A percentile compares a stretch with the other conserved stretches of the same genome.
Conservation (phyloP, 176 grass and related monocot genomes). For the Otatea glauca region DNA sequence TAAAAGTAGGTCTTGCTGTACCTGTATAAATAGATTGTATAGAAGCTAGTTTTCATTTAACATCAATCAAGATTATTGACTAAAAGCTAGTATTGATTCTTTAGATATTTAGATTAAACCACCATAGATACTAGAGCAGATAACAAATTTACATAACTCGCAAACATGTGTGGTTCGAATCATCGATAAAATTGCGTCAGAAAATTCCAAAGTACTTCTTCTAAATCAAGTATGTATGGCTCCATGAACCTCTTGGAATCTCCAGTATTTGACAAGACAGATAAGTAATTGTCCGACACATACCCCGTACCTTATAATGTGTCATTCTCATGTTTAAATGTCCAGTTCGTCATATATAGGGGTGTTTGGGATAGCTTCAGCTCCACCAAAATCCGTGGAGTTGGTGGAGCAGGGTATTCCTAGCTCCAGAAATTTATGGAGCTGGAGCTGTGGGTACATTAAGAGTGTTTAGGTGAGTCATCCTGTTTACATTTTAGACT, state of each 20-base stretch:
- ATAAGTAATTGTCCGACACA: conserved; percentile 33
- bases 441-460: no score
- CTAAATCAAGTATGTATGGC: neutral
- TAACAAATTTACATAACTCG: neutral
- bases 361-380: no score
- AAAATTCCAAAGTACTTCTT: neutral
- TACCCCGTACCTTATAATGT: conserved; percentile 41
- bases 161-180: neutral
- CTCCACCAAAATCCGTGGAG: no score
- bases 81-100: neutral
- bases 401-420: no score
- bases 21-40: neutral
- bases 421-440: no score
- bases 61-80: neutral
- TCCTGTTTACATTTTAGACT: no score
- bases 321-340: conserved; percentile 33
- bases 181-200: neutral
- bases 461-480: no score
- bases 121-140: neutral
- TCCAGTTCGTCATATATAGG: neutral
- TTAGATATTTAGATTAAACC: neutral
- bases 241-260: conserved; percentile 7
- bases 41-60: neutral
- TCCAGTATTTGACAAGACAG: conserved; percentile 27
- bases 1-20: neutral